Evolutionary conservation across 257 asterid genomes (phyloP), one percentile per base, ranked within the genome.

Genomic region (Echium plantagineum): DNA sequence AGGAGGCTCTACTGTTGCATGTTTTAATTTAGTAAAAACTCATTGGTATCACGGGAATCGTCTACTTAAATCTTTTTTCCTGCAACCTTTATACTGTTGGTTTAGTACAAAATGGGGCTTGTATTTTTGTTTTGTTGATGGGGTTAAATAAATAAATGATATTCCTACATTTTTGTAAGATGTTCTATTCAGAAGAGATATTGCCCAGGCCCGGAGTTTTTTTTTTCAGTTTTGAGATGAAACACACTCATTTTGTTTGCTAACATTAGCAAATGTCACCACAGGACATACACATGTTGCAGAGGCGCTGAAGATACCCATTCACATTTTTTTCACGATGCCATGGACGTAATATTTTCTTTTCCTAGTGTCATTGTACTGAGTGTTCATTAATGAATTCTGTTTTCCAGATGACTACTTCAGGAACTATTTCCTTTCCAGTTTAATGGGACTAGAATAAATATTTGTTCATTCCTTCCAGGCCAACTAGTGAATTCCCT

Each of bases 211-310:
- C 7, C 32, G 5, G 32, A 28, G 32, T 28, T 35, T 7, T 10
- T 3, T 3, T 35, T 35, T 6, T 35, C 15, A 35, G 13, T 35
- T 35, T 52, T 17, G 56, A 16, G 55, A 48, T 52, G 55, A 56
- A 9, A 60, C 63, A 21, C 30, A 28, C 42, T n/a, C 26, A 24
- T 24, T 16, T 52, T 42, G 2, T 42, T 42, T 42, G 21, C 75
- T 71, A 63, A 71, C 79, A n/a, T 20, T 20, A 20, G 52, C 19
- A 67, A 30, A 22, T 52, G 17, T 31, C 57, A 30, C 56, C 76
- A 77, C 95, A 91, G 96, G 96, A 68, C 95, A 88, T 78, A 78
- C 78, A 57, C 98, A 91, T 82, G 94, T 91, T 57, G 96, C 98
- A 16, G 98, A 91, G 83, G 83, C 96, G 31, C 66, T 91, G 73